A percentile compares a stretch with the other conserved stretches of the same genome.
Conservation (phyloP, 2,329 filamentous ascomycete genomes). For the Periglandula ipomoeae region DNA sequence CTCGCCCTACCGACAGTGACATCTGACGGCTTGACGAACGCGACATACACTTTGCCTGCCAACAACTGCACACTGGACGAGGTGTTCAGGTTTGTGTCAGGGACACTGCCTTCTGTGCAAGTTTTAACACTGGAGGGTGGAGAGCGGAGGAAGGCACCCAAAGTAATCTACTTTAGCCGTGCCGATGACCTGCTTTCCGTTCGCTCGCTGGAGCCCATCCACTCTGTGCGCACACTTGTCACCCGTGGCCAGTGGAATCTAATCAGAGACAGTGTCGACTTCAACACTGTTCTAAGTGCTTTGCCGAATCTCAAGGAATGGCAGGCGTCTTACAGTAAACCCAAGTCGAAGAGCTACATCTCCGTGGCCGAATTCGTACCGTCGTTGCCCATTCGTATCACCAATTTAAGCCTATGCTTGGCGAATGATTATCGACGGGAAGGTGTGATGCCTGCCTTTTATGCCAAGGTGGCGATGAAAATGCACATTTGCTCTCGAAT, state of each 20-base stretch:
- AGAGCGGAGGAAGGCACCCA: slow-evolving; percentile 65
- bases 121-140: slow-evolving; percentile 69
- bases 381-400: slow-evolving; percentile 46
- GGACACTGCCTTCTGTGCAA: slow-evolving; percentile 49
- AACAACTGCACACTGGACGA: slow-evolving; percentile 64
- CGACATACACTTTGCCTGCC: slow-evolving; percentile 48
- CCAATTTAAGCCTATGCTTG: slow-evolving; percentile 56
- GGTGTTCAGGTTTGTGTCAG: slow-evolving; percentile 54
- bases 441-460: slow-evolving; percentile 49
- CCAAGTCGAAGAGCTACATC: slow-evolving; percentile 64
- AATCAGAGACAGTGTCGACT: slow-evolving; percentile 55
- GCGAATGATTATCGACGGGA: slow-evolving; percentile 65
- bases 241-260: slow-evolving; percentile 73
- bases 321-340: slow-evolving; percentile 59
- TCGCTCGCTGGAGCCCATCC: slow-evolving; percentile 25
- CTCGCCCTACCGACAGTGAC: slow-evolving; percentile 43
- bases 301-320: slow-evolving; percentile 57
- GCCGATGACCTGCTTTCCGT: slow-evolving; percentile 13
- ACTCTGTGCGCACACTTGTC: slow-evolving; percentile 54
- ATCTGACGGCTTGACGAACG: slow-evolving; percentile 44
- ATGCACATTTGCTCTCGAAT: slow-evolving; percentile 58
- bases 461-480: slow-evolving; percentile 47
- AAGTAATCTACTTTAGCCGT: slow-evolving; percentile 36
- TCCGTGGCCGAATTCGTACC: slow-evolving; percentile 57
- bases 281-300: slow-evolving; percentile 49